Base-by-base conservation (phyloP, 345 rosid genomes). In the Euphorbia tirucalli region DNA sequence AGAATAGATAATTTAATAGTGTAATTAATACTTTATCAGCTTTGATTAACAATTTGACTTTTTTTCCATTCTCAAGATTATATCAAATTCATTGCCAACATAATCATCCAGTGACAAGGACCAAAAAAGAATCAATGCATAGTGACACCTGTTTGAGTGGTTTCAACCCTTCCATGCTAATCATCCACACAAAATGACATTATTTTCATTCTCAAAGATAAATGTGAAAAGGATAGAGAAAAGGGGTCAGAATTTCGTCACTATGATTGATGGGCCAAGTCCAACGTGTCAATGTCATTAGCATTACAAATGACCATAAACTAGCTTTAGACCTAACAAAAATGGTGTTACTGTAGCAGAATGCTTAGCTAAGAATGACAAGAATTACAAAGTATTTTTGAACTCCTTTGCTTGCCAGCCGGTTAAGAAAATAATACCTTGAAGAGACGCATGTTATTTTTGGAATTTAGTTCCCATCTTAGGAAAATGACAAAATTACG, bases 291-390 rank as follows among this genome's bases (percentile, higher is more conserved):
- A 35, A 35, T 35, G 39, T 35, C 39, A n/a, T n/a, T n/a, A n/a
- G n/a, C n/a, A n/a, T n/a, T n/a, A n/a, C n/a, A 35, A 35, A 35
- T 35, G 3, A 7, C 39, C n/a, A n/a, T 35, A 7, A 35, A 3
- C 3, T 35, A 7, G 39, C 39, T 35, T 35, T 35, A 7, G 39
- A 35, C 39, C 7, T 35, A 35, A 35, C 39, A 35, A 35, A 35
- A 35, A 35, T 35, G n/a, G n/a, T n/a, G n/a, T n/a, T n/a, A n/a
- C n/a, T n/a, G n/a, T 21, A 65, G 31, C 19, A 63, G 35, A 65
- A 18, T 46, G 61, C 71, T 67, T 52, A 22, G 62, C 50, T 54
- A 61, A 46, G 27, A 35, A 35, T 19, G 46, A 52, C 71, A 6
- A 52, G 0, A 43, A 32, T 16, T 5, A 37, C 56, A 15, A 41